Evolutionary conservation across 73 alveolate species (phyloP).

Genomic region (Symbiodinium pilosum): DNA sequence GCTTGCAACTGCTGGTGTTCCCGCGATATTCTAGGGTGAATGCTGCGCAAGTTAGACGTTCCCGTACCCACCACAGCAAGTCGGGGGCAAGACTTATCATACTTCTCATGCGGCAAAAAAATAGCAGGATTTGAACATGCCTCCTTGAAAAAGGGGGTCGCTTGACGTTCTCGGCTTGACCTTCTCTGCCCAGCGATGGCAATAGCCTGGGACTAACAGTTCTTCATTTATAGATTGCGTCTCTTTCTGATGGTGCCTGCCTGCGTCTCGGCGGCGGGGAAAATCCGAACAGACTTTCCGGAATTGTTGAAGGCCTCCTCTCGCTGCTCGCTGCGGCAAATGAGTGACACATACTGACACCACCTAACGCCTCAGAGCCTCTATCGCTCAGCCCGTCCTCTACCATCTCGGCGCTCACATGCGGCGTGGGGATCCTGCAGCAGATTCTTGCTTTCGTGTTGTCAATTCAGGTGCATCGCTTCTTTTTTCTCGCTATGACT

Average conservation of each 20-base stretch:
- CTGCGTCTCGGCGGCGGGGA: constrained; percentile 48
- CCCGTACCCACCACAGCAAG: too few species aligned
- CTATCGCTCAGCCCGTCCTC: constrained; percentile 24
- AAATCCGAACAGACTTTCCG: constrained; percentile 28
- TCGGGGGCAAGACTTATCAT: too few species aligned
- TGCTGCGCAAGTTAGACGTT: too few species aligned
- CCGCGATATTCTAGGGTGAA: too few species aligned
- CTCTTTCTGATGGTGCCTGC: not conserved
- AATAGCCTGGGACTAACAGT: too few species aligned
- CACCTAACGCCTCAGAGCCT: not conserved
- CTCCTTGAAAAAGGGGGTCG: not conserved
- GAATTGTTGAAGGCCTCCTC: constrained; percentile 55
- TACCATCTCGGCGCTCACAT: constrained; percentile 64
- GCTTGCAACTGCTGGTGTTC: too few species aligned
- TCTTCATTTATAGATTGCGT: not conserved
- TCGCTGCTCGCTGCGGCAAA: not conserved
- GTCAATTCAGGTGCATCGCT: too few species aligned
- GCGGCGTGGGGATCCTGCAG: constrained; percentile 87
- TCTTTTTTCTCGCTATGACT: too few species aligned
- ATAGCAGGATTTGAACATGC: not conserved
- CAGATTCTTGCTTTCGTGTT: too few species aligned
- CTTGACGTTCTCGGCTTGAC: not conserved
- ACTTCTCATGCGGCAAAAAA: too few species aligned
- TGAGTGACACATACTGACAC: not conserved
- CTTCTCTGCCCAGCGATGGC: not conserved